Evolutionary conservation across 2,329 filamentous ascomycete genomes (phyloP).

Genomic region (Diaporthe ampelina): DNA sequence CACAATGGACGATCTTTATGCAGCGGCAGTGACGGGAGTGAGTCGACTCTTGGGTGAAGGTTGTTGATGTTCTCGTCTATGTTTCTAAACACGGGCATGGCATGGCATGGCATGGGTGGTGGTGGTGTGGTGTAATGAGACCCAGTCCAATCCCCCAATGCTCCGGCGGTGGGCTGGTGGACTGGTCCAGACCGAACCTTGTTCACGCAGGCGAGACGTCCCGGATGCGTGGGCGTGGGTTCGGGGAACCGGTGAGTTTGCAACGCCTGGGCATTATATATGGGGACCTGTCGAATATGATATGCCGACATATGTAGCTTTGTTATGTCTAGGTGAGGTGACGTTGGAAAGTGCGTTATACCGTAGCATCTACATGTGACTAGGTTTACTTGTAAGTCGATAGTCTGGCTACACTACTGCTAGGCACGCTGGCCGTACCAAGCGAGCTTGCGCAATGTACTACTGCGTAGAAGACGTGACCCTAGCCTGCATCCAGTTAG

Average conservation of each 20-base stretch:
- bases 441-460: background rate
- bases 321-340: background rate
- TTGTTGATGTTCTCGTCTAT: background rate
- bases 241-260: conserved; percentile 3
- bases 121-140: background rate
- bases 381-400: background rate
- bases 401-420: background rate
- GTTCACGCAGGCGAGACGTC: conserved; percentile 10
- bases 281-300: background rate
- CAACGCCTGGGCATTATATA: background rate
- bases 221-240: conserved; percentile 8
- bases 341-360: background rate
- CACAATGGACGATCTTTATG: no score
- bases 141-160: background rate
- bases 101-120: background rate
- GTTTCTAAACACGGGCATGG: background rate
- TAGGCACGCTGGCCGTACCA: background rate
- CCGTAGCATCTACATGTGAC: background rate
- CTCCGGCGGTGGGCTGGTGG: conserved; percentile 2
- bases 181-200: conserved; percentile 33
- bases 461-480: background rate
- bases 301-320: background rate
- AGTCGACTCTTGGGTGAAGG: background rate
- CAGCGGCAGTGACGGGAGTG: background rate
- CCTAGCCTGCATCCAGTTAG: conserved; percentile 11